These are phyloP conservation scores for Calocera cornea DNA, from an alignment of 768 basidiomycete genomes.

Conservation along the genomic window DNA sequence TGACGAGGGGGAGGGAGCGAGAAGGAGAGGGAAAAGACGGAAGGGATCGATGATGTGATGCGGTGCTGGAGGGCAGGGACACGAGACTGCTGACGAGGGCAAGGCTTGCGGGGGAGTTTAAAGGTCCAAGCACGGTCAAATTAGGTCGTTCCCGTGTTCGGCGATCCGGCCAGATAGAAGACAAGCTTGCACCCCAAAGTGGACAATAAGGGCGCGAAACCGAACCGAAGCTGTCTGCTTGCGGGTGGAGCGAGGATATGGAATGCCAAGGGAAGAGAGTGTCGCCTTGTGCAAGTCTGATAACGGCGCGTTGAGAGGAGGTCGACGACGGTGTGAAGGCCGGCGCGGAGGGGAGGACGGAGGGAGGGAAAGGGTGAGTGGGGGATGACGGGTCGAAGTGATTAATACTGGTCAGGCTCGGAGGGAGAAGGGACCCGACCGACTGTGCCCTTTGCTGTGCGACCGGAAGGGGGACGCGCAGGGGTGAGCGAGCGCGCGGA, in stretches of 20 bases:
- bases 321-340: neutral
- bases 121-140: neutral
- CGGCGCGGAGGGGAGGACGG: neutral
- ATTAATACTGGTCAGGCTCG: neutral
- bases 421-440: neutral
- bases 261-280: neutral
- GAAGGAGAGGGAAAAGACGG: constrained; percentile 5
- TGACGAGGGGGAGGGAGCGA: constrained; percentile 11
- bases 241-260: neutral
- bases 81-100: neutral
- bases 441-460: no score
- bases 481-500: neutral
- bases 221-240: neutral
- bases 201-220: neutral
- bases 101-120: neutral
- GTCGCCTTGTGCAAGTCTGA: neutral
- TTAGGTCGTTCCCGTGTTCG: neutral
- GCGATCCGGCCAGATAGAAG: neutral
- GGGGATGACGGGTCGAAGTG: neutral
- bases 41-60: constrained; percentile 7
- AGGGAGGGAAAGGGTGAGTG: neutral
- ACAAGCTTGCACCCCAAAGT: neutral
- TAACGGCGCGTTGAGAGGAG: neutral
- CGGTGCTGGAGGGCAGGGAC: neutral
- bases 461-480: no score